Conservation (phyloP, 148 eudicot species). For the Arbutus unedo region DNA sequence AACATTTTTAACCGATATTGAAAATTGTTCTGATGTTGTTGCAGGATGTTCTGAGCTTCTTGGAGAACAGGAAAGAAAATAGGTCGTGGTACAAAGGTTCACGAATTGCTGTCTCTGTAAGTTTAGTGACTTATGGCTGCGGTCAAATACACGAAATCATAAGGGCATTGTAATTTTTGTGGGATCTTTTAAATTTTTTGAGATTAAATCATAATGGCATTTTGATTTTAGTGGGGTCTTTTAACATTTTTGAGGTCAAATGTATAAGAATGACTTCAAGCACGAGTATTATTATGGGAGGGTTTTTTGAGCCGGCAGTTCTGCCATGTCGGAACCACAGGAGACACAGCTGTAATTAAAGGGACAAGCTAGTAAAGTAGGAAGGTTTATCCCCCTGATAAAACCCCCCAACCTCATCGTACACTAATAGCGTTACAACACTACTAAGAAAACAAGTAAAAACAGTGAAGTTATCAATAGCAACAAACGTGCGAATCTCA, state of each 20-base stretch:
- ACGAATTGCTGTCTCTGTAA: conserved; percentile 69
- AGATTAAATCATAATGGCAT: not conserved
- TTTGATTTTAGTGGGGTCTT: not conserved
- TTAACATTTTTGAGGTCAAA: not conserved
- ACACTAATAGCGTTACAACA: not conserved
- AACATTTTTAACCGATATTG: not conserved
- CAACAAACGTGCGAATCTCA: not conserved
- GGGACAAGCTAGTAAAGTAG: not conserved
- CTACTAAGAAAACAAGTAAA: not conserved
- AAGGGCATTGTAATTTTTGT: not conserved
- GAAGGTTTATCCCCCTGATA: not conserved
- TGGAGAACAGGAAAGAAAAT: conserved; percentile 72
- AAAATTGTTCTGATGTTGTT: not conserved
- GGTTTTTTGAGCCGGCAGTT: not conserved
- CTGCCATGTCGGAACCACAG: not conserved
- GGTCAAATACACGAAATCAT: not conserved
- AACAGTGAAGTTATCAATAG: not conserved
- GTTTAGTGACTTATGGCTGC: conserved; percentile 10
- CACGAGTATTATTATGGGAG: not conserved
- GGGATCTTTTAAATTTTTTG: not conserved
- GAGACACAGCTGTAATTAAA: not conserved
- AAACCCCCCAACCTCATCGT: not conserved
- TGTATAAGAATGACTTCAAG: not conserved
- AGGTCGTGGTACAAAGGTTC: conserved; percentile 63
- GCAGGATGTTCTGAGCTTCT: conserved; percentile 60